Conservation (phyloP, 371 early-diverging fungal genomes). For the Chytridium lagenaria region DNA sequence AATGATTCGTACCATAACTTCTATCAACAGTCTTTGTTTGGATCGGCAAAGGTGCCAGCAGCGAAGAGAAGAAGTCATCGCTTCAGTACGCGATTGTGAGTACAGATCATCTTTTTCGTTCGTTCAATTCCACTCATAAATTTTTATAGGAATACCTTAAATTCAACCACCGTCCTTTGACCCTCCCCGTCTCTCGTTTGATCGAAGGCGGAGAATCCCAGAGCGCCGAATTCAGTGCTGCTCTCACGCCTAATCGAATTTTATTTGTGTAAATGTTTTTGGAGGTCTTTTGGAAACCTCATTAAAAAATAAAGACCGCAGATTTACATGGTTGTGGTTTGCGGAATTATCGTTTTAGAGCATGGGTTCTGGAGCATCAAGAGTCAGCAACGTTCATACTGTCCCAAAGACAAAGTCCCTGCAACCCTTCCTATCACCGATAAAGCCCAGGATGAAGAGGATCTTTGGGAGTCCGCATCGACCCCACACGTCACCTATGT, state of each 20-base stretch:
- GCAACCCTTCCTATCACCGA: background rate
- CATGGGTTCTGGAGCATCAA: no score
- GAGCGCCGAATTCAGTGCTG: constrained; percentile 9
- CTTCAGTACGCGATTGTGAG: constrained; percentile 65
- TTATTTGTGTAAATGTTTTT: no score
- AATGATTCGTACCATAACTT: background rate
- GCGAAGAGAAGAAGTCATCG: constrained; percentile 64
- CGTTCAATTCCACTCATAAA: background rate
- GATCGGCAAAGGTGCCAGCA: constrained; percentile 66
- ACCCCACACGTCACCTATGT: background rate
- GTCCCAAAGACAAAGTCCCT: no score
- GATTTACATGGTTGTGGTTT: no score
- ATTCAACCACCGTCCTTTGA: constrained; percentile 55
- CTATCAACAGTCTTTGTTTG: constrained; percentile 64
- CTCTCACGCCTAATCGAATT: constrained; percentile 15
- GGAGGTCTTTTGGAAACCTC: no score
- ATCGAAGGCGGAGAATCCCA: constrained; percentile 65
- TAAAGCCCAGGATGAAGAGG: background rate
- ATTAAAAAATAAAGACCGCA: no score
- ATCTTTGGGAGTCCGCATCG: no score
- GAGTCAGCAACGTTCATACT: no score
- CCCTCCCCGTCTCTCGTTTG: constrained; percentile 70
- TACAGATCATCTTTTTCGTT: background rate
- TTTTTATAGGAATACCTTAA: constrained; percentile 55
- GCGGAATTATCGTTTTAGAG: no score